These are phyloP conservation scores for Oryza glaberrima DNA, from an alignment of 176 grass and related monocot genomes.

Conservation along the genomic window DNA sequence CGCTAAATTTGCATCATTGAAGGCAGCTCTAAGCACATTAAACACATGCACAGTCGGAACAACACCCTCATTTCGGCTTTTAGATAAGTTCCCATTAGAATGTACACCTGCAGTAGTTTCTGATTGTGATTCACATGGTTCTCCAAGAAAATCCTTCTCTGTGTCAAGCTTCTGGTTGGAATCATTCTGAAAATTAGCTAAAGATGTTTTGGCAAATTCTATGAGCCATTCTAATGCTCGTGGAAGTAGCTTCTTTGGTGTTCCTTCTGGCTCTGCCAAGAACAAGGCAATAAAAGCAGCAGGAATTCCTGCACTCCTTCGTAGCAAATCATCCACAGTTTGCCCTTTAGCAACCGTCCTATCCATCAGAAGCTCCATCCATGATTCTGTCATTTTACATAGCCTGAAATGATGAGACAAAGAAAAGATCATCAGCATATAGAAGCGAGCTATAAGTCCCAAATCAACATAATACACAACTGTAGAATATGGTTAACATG, in stretches of 20 bases:
- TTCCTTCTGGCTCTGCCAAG: conserved; percentile 91
- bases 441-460: conserved; percentile 23
- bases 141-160: conserved; percentile 31
- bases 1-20: conserved; percentile 91
- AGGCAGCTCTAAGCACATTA: conserved; percentile 89
- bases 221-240: conserved; percentile 78
- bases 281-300: conserved; percentile 95
- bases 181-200: conserved; percentile 57
- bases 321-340: conserved; percentile 96
- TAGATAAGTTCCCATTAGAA: conserved; percentile 65
- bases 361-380: conserved; percentile 90
- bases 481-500: conserved; percentile 20
- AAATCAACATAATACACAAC: conserved; percentile 28
- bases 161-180: conserved; percentile 40
- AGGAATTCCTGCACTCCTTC: conserved; percentile 90
- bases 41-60: conserved; percentile 94
- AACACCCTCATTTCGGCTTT: conserved; percentile 81
- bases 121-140: conserved; percentile 28
- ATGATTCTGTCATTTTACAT: conserved; percentile 90
- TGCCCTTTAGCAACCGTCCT: conserved; percentile 80
- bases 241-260: conserved; percentile 92
- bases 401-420: conserved; percentile 62
- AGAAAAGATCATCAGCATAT: conserved; percentile 29
- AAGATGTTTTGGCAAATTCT: conserved; percentile 73
- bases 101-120: conserved; percentile 40